phyloP scores from a whole-genome alignment of 208 protist species.

The Lotmaria passim region DNA sequence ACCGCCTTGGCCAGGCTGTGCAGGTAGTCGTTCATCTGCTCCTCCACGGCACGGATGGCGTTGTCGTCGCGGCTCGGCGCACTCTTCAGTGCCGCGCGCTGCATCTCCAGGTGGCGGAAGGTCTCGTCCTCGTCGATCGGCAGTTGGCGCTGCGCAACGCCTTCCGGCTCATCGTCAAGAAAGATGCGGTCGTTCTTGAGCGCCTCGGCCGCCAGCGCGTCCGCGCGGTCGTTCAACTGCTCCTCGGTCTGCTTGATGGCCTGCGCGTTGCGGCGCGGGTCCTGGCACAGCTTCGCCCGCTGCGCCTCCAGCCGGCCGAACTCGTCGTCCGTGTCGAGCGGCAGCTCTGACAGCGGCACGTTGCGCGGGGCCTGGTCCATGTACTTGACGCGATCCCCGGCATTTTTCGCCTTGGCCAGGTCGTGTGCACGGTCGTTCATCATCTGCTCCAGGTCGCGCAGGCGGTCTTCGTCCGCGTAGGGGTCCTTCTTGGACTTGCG shows the following conservation, averaged over 20 bases:
- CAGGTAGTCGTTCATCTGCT: slow-evolving; percentile 72
- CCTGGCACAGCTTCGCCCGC: slow-evolving; percentile 63
- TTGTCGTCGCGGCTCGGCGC: slow-evolving; percentile 39
- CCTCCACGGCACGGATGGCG: slow-evolving; percentile 63
- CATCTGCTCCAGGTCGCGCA: slow-evolving; percentile 67
- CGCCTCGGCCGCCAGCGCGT: slow-evolving; percentile 61
- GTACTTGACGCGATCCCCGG: slow-evolving; percentile 58
- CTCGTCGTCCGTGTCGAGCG: slow-evolving; percentile 75
- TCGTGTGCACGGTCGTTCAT: slow-evolving; percentile 76
- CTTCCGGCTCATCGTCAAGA: slow-evolving; percentile 70
- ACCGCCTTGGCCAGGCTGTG: slow-evolving; percentile 50
- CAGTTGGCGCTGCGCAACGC: slow-evolving; percentile 65
- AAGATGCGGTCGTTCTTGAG: slow-evolving; percentile 83
- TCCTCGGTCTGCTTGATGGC: slow-evolving; percentile 62
- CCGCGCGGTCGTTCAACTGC: slow-evolving; percentile 63
- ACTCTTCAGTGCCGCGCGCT: slow-evolving; percentile 68
- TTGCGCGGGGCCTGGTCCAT: slow-evolving; percentile 47
- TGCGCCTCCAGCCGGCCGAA: slow-evolving; percentile 68
- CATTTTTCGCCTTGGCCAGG: slow-evolving; percentile 68
- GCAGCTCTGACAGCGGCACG: slow-evolving; percentile 65
- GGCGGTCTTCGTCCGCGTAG: slow-evolving; percentile 57
- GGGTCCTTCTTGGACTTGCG: slow-evolving; percentile 58
- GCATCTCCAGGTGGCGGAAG: slow-evolving; percentile 68
- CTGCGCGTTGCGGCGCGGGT: slow-evolving; percentile 48
- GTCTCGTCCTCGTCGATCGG: slow-evolving; percentile 64